Base-by-base conservation (phyloP, 2,329 filamentous ascomycete genomes). In the Pezicula neosporulosa region DNA sequence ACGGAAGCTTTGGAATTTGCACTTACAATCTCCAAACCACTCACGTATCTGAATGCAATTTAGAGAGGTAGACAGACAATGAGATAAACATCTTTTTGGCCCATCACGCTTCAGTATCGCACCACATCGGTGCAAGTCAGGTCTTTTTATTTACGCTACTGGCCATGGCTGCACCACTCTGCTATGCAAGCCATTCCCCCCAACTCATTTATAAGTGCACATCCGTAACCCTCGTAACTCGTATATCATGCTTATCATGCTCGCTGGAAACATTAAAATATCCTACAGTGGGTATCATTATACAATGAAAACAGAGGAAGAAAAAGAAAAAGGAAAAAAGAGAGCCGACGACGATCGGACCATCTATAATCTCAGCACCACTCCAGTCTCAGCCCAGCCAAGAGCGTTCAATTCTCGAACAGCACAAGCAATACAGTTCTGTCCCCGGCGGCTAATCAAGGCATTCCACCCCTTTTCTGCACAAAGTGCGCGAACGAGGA, bases 401-500 rank as follows among this genome's bases (percentile, higher is more conserved):
- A 90, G 65, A 3, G 85, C 87, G 5, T 83, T 82, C 0, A 87
- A 87, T 71, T 93, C 87, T 16, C 89, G 77, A 41, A 93, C 81
- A 38, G 86, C 86, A 67, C 89, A 93, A 3, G 81, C 80, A 35
- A 92, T 68, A 63, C 89, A 93, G 0, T 85, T 87, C 54, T 86
- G 76, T 57, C 82, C 80, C 37, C 77, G 74, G 47, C 86, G 76
- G 54, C 85, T 88, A 56, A 92, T 76, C 16, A 92, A 65, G 19
- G 88, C 87, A 64, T 90, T 87, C 76, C 85, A 85, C 2, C 88
- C 88, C 58, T 79, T 82, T 63, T 89, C 83, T 1, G 87, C 85
- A 64, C 89, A 92, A 58, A 89, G 76, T 2, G 87, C 87, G 45
- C 88, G 75, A 1, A 85, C 85, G 48, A 92, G 70, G 8, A 91